Evolutionary conservation across 371 early-diverging fungal species (phyloP).

Genomic region (Saksenaea oblongispora): DNA sequence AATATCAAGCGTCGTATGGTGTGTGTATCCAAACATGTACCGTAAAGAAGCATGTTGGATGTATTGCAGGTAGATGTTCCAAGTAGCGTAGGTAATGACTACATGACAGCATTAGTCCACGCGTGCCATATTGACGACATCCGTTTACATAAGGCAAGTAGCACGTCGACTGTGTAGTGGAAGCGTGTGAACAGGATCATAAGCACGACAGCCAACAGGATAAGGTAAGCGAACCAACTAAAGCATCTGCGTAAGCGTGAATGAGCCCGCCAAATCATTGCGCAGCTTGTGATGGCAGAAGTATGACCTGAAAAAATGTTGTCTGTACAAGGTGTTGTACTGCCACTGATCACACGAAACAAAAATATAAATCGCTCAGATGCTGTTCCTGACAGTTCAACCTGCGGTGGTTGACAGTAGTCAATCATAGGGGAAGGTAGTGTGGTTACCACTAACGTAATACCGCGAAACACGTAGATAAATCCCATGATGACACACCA

Average conservation of each 20-base stretch:
- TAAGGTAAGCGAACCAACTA: conserved; percentile 50
- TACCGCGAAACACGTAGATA: conserved; percentile 60
- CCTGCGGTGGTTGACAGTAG: conserved; percentile 46
- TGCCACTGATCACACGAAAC: conserved; percentile 22
- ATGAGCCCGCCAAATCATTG: conserved; percentile 67
- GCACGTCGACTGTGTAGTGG: conserved; percentile 74
- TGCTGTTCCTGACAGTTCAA: conserved; percentile 24
- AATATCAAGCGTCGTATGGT: conserved; percentile 24
- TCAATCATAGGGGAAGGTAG: conserved; percentile 61
- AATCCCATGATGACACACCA: conserved; percentile 58
- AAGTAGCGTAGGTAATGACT: conserved; percentile 39
- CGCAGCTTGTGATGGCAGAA: conserved; percentile 57
- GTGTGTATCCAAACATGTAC: conserved; percentile 31
- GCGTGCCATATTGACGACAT: background rate
- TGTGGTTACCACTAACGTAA: conserved; percentile 69
- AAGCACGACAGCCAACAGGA: conserved; percentile 52
- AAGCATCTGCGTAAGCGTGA: conserved; percentile 49
- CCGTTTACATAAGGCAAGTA: conserved; percentile 64
- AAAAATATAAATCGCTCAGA: conserved; percentile 32
- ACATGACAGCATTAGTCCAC: background rate
- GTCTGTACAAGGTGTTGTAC: conserved; percentile 67
- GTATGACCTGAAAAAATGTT: conserved; percentile 80
- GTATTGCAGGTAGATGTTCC: conserved; percentile 36
- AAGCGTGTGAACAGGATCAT: conserved; percentile 65
- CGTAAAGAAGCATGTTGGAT: conserved; percentile 32